These are phyloP conservation scores for Vanrija sp. DNA, from an alignment of 1,284 basidiomycete species.

Conservation along the genomic window DNA sequence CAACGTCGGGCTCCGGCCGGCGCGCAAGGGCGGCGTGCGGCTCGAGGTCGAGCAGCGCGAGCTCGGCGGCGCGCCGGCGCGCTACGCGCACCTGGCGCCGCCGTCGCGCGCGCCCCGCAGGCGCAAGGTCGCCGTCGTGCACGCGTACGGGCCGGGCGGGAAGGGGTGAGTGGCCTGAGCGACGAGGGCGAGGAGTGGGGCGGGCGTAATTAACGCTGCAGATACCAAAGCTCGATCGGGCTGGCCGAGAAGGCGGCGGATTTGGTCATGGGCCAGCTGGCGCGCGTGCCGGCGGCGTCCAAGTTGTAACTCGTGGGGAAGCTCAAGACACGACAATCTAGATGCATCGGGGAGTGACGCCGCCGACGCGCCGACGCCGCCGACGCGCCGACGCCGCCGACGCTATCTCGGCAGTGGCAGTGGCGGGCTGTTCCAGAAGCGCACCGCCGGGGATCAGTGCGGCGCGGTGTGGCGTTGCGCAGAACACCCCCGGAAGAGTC, in stretches of 20 bases:
- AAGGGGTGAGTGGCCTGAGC: constrained; percentile 14
- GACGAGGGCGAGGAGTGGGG: not conserved
- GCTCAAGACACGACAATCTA: no score
- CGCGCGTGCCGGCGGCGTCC: not conserved
- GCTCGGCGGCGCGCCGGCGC: constrained; percentile 41
- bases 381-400: no score
- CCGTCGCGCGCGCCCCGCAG: constrained; percentile 49
- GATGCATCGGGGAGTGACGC: no score
- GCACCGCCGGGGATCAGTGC: no score
- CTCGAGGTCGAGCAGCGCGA: constrained; percentile 59
- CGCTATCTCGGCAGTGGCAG: no score
- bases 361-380: no score
- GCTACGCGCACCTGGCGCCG: constrained; percentile 22
- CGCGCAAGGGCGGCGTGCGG: constrained; percentile 61
- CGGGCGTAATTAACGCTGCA: not conserved
- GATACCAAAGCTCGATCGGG: constrained; percentile 40
- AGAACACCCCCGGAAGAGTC: no score
- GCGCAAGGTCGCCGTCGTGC: constrained; percentile 55
- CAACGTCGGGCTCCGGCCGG: constrained; percentile 67
- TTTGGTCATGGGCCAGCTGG: constrained; percentile 18
- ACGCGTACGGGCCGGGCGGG: constrained; percentile 61
- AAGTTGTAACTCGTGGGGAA: constrained; percentile 2
- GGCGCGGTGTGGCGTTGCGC: no score
- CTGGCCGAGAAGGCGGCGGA: constrained; percentile 40
- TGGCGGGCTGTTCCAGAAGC: no score